Evolutionary conservation across 208 protist species (phyloP), one percentile per base, ranked within the genome.

Genomic region (Acanthamoeba rhysodes): DNA sequence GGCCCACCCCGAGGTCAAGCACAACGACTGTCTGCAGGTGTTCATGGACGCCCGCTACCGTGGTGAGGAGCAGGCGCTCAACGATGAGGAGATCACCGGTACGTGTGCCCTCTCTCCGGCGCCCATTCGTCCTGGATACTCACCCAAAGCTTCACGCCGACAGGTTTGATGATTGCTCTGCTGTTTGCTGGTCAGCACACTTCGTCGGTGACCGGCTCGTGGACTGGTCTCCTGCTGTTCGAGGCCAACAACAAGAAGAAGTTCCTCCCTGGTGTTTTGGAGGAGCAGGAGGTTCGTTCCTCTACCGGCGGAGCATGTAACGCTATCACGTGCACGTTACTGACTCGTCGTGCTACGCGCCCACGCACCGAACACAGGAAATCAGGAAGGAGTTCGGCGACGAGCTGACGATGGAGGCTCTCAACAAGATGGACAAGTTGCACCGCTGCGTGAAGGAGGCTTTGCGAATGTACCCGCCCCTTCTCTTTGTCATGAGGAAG

Each of bases 101-200:
- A 98, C 98, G 97, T 90, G 0, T 50, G 18, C 48, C 10, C 48
- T 0, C 32, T 45, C 10, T 34, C 27, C 16, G 45, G 18, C 12
- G 59, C 10, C 76, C 45, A 48, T 53, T 16, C 12, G 29, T 78
- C 29, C 70, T 34, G 0, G 37, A 0, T 66, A 12, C 27, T 64
- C 55, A 90, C n/a, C 20, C 32, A 10, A 4, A 3, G 2, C 94
- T 50, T 48, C 45, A 48, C 45, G 45, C 0, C 7, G 27, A 48
- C 64, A 94, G 90, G 90, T n/a, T 37, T 95, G 57, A 95, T 99
- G 85, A 98, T 99, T 72, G 98, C 98, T 34, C 97, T 98, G 82
- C 98, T 99, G 97, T 99, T 99, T 96, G 98, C 98, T 37, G 98
- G 98, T 53, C 98, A 99, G 97, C 98, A 99, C 97, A 99, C 98